Percentiles rank a stretch among this genome's conserved stretches.
Conservation (phyloP, 73 alveolate species). For the Paramecium pentaurelia region DNA sequence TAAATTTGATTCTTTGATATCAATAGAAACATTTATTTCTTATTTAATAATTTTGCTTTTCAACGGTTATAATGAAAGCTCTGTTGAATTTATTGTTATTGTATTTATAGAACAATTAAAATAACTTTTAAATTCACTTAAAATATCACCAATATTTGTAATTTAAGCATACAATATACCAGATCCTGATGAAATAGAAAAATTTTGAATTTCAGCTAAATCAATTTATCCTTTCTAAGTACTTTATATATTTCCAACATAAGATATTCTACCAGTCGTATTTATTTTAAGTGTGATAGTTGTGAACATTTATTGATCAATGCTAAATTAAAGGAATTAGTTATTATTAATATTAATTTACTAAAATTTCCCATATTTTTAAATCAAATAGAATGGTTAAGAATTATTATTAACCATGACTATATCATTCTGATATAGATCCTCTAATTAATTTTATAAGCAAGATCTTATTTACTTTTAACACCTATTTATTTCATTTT, state of each 20-base stretch:
- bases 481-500: not conserved
- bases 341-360: not conserved
- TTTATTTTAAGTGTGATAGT: not conserved
- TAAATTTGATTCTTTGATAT: not conserved
- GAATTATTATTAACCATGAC: not conserved
- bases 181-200: not conserved
- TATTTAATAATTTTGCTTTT: not conserved
- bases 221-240: not conserved
- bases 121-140: not conserved
- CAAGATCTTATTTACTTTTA: not conserved
- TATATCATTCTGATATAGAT: not conserved
- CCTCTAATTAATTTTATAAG: not conserved
- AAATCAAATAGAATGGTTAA: not conserved
- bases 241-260: not conserved
- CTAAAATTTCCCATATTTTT: not conserved
- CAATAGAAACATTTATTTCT: not conserved
- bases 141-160: not conserved
- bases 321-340: not conserved
- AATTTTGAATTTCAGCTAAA: conserved; percentile 1
- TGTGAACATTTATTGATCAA: not conserved
- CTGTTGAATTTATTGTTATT: not conserved
- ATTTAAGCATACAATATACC: conserved; percentile 19
- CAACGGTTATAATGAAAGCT: not conserved
- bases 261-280: not conserved
- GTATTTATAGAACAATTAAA: not conserved